phyloP scores from a whole-genome alignment of 495 filamentous ascomycete species.

The Aspergillus carlsbadensis region DNA sequence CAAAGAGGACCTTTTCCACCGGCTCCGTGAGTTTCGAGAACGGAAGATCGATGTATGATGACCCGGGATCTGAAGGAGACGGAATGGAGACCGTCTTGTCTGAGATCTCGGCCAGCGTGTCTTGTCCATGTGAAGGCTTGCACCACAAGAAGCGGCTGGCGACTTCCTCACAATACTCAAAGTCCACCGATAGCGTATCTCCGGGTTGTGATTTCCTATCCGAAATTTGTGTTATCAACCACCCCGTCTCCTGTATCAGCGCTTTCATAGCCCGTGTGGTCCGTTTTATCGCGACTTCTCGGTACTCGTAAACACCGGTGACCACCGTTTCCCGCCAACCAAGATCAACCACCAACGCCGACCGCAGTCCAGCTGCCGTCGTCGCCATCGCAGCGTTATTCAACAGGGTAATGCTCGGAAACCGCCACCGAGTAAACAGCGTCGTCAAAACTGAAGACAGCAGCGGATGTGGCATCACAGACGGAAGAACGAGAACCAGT shows the following conservation, averaged over 20 bases:
- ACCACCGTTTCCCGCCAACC: constrained; percentile 88
- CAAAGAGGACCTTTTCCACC: constrained; percentile 74
- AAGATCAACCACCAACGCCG: constrained; percentile 79
- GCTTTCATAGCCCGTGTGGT: constrained; percentile 72
- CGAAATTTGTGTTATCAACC: constrained; percentile 52
- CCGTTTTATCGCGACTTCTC: constrained; percentile 66
- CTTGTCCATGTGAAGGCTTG: constrained; percentile 27
- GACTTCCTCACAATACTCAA: constrained; percentile 79
- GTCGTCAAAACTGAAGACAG: constrained; percentile 72
- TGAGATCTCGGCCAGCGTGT: not conserved
- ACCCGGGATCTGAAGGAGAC: constrained; percentile 39
- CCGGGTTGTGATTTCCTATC: constrained; percentile 9
- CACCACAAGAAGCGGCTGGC: constrained; percentile 77
- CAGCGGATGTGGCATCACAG: constrained; percentile 73
- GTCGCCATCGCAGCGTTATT: constrained; percentile 68
- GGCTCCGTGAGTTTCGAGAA: constrained; percentile 69
- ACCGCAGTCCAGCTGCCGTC: constrained; percentile 78
- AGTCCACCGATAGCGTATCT: constrained; percentile 49
- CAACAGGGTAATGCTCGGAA: constrained; percentile 78
- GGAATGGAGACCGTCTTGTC: constrained; percentile 39
- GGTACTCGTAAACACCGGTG: constrained; percentile 83
- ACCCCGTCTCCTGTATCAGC: constrained; percentile 66
- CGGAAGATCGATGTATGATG: constrained; percentile 51
- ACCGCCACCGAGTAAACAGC: constrained; percentile 75
- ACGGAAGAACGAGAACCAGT: constrained; percentile 71